Conservation (phyloP, 768 basidiomycete genomes). For the Gelatoporia subvermispora region DNA sequence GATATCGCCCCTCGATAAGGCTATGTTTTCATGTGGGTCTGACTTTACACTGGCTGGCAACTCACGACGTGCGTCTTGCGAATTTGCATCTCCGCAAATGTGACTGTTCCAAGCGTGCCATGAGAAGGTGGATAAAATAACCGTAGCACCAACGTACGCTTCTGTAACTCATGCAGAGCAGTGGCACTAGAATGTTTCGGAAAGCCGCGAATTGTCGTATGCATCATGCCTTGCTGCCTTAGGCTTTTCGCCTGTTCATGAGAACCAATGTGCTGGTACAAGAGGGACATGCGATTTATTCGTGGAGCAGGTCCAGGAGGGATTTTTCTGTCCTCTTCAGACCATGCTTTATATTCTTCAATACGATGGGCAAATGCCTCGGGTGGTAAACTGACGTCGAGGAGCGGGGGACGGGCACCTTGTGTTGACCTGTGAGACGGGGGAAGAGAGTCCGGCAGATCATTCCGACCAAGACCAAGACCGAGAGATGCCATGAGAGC, state of each 20-base stretch:
- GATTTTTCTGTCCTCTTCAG: constrained; percentile 9
- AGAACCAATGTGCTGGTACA: constrained; percentile 1
- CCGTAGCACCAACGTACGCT: constrained; percentile 1
- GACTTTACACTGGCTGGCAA: not conserved
- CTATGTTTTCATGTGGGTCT: not conserved
- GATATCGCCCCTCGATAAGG: constrained; percentile 4
- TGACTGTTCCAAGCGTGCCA: not conserved
- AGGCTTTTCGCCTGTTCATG: not conserved
- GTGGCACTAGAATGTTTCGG: constrained; percentile 11
- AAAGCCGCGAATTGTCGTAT: constrained; percentile 9
- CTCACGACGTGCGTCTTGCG: constrained; percentile 6
- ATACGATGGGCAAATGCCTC: not conserved
- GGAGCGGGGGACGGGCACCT: too few relatives aligned
- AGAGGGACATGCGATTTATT: constrained; percentile 4
- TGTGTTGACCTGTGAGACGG: not conserved
- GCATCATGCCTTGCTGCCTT: constrained; percentile 2
- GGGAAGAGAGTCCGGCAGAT: too few relatives aligned
- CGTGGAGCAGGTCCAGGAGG: constrained; percentile 4
- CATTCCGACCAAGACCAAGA: too few relatives aligned
- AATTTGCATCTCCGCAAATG: constrained; percentile 9
- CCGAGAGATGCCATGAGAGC: too few relatives aligned
- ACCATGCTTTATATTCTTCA: constrained; percentile 9
- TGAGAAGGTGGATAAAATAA: not conserved
- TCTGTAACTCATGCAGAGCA: constrained; percentile 4
- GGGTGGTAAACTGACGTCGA: too few relatives aligned